Conservation (phyloP, 192 early-diverging fungal genomes). For the Coemansia sp. region DNA sequence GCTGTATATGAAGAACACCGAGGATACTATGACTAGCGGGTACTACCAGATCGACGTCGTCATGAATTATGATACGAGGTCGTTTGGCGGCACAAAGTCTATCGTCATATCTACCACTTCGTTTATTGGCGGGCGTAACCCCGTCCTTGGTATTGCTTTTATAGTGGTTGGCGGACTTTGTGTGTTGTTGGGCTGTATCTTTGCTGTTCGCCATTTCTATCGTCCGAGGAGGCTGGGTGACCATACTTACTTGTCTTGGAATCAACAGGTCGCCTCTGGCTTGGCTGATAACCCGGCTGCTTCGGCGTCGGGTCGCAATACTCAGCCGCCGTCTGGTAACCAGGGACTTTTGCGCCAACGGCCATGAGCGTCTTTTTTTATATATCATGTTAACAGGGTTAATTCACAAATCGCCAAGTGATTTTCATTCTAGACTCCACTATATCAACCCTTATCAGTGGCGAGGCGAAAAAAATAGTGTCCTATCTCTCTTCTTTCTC, state of each 20-base stretch:
- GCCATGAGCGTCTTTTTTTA: slow-evolving; percentile 12
- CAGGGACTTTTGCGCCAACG: slow-evolving; percentile 29
- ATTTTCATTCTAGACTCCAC: background rate
- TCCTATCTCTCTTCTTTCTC: background rate
- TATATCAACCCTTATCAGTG: background rate
- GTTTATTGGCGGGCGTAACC: slow-evolving; percentile 95
- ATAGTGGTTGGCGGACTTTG: slow-evolving; percentile 92
- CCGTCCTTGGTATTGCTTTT: slow-evolving; percentile 95
- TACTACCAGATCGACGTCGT: slow-evolving; percentile 74
- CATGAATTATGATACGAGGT: slow-evolving; percentile 81
- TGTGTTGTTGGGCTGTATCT: slow-evolving; percentile 84
- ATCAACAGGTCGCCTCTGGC: slow-evolving; percentile 64
- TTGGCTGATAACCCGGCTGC: slow-evolving; percentile 33
- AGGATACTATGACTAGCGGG: slow-evolving; percentile 64
- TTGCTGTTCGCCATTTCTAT: slow-evolving; percentile 88
- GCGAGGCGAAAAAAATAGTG: background rate
- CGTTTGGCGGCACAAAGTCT: slow-evolving; percentile 94
- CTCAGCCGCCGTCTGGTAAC: slow-evolving; percentile 2
- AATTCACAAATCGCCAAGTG: background rate
- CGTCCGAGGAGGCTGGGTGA: slow-evolving; percentile 97
- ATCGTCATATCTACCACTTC: slow-evolving; percentile 93
- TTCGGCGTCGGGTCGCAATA: slow-evolving; percentile 26
- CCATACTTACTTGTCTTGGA: slow-evolving; percentile 97
- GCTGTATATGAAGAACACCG: slow-evolving; percentile 81
- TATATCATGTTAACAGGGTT: background rate